phyloP scores from a whole-genome alignment of 139 green algal genomes.

The Medakamo hakoo region DNA sequence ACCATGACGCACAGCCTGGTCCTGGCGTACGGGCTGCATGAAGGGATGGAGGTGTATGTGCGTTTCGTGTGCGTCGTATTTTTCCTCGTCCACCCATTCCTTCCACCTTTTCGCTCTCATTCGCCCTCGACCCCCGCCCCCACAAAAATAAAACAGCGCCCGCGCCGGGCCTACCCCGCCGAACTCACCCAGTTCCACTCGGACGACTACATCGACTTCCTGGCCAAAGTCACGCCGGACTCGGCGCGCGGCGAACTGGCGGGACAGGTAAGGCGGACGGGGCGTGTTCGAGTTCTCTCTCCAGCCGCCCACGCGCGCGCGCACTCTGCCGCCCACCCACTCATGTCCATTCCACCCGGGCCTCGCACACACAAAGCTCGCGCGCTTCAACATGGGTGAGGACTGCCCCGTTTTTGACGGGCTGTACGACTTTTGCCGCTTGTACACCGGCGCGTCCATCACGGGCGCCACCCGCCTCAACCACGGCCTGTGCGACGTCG shows the following conservation, averaged over 20 bases:
- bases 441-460: conserved; percentile 77
- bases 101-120: neutral
- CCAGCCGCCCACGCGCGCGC: too few species aligned
- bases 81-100: neutral
- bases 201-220: conserved; percentile 68
- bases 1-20: conserved; percentile 90
- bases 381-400: conserved; percentile 66
- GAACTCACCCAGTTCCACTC: conserved; percentile 83
- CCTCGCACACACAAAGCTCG: conserved; percentile 19
- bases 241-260: conserved; percentile 20
- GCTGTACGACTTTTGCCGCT: conserved; percentile 61
- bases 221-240: conserved; percentile 55
- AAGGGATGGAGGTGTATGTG: conserved; percentile 79
- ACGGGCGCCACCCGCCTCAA: conserved; percentile 66
- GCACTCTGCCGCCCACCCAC: neutral
- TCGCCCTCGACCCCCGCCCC: neutral
- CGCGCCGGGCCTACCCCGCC: conserved; percentile 48
- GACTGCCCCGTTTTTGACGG: conserved; percentile 82
- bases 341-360: neutral
- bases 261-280: too few species aligned
- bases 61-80: conserved; percentile 9
- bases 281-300: too few species aligned
- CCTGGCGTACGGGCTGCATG: conserved; percentile 82
- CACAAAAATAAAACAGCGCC: conserved; percentile 49
- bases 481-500: conserved; percentile 68